Evolutionary conservation across 352 stramenopile species (phyloP).

Genomic region (Phytophthora capsici): DNA sequence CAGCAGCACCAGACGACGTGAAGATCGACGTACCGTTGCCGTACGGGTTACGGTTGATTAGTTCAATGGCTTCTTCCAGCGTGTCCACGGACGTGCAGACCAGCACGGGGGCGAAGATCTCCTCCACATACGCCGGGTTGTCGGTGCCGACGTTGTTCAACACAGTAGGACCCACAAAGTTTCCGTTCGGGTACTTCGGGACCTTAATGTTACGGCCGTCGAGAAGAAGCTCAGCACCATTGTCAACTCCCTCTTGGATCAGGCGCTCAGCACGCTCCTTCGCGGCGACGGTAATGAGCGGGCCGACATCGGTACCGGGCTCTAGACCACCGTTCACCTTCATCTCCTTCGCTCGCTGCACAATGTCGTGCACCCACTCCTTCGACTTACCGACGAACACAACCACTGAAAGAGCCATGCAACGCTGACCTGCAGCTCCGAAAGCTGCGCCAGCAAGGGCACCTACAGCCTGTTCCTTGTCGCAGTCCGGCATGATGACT

Average conservation of each 20-base stretch:
- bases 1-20: constrained; percentile 92
- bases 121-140: constrained; percentile 94
- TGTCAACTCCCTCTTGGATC: constrained; percentile 90
- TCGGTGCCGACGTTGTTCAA: constrained; percentile 82
- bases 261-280: constrained; percentile 90
- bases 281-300: constrained; percentile 91
- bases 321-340: constrained; percentile 91
- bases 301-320: constrained; percentile 76
- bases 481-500: constrained; percentile 94
- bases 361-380: constrained; percentile 94
- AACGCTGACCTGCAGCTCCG: constrained; percentile 97
- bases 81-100: constrained; percentile 92
- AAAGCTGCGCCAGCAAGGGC: constrained; percentile 94
- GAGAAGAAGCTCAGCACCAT: constrained; percentile 90
- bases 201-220: constrained; percentile 93
- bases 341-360: constrained; percentile 89
- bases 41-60: constrained; percentile 97
- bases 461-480: constrained; percentile 90
- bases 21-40: constrained; percentile 98
- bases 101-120: constrained; percentile 99
- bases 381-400: constrained; percentile 96
- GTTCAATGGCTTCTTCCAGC: constrained; percentile 95
- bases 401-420: constrained; percentile 97
- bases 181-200: constrained; percentile 93
- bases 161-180: constrained; percentile 96